phyloP scores from a whole-genome alignment of 2,329 filamentous ascomycete genomes.

The Hypocreales sp. region DNA sequence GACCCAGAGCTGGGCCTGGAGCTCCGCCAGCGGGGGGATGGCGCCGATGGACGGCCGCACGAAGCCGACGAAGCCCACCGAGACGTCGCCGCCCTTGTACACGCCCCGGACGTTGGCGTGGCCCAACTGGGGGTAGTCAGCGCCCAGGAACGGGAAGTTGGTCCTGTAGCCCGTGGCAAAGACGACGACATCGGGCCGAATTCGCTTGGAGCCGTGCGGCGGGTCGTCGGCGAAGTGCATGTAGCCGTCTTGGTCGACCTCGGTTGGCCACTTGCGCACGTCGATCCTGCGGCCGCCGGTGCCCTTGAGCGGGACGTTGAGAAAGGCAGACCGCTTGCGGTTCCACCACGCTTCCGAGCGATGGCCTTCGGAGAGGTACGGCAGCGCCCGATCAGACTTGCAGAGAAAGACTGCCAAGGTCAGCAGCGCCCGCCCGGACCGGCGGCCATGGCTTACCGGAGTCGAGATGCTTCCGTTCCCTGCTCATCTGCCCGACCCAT shows the following conservation, averaged over 20 bases:
- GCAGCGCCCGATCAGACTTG: constrained; percentile 25
- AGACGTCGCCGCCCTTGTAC: constrained; percentile 24
- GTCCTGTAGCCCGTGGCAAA: constrained; percentile 31
- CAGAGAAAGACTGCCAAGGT: constrained; percentile 22
- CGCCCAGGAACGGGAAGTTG: constrained; percentile 22
- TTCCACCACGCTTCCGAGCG: constrained; percentile 17
- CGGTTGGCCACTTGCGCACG: constrained; percentile 25
- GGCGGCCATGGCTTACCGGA: constrained; percentile 16
- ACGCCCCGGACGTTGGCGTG: constrained; percentile 37
- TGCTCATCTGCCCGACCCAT: constrained; percentile 27
- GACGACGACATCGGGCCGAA: constrained; percentile 27
- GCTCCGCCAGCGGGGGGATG: constrained; percentile 31
- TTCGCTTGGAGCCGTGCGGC: constrained; percentile 10
- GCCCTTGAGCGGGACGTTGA: constrained; percentile 23
- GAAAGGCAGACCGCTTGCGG: constrained; percentile 18
- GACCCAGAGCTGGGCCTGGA: constrained; percentile 33
- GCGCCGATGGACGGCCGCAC: constrained; percentile 28
- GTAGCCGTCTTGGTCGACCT: constrained; percentile 18
- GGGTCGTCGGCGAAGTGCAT: constrained; percentile 19
- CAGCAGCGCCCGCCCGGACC: too few relatives aligned
- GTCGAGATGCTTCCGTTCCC: constrained; percentile 18
- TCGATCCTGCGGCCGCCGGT: constrained; percentile 24
- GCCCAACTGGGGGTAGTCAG: constrained; percentile 24
- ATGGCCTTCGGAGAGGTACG: constrained; percentile 23
- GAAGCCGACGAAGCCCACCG: constrained; percentile 30